phyloP scores from a whole-genome alignment of 257 asterid species.

The Fraxinus anomala region DNA sequence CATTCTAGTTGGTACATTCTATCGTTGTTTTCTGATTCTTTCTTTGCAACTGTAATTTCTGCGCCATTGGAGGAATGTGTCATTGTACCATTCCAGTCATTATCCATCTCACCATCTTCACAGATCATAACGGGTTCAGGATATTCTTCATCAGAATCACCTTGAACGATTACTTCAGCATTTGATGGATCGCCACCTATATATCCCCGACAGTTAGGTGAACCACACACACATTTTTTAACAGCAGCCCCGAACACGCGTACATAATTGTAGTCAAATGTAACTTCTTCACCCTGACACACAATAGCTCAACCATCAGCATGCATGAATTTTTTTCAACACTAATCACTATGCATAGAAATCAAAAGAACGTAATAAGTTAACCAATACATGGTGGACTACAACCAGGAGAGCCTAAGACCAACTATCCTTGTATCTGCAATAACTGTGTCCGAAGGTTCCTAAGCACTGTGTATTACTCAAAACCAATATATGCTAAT shows the following conservation, averaged over 20 bases:
- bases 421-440: neutral
- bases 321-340: neutral
- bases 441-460: neutral
- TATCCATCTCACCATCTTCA: slow-evolving; percentile 54
- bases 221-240: slow-evolving; percentile 83
- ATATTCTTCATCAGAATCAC: slow-evolving; percentile 74
- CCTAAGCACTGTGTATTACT: neutral
- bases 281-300: slow-evolving; percentile 91
- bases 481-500: neutral
- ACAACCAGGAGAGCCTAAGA: neutral
- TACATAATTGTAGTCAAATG: slow-evolving; percentile 91
- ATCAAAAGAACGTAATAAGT: neutral
- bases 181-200: slow-evolving; percentile 82
- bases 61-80: slow-evolving; percentile 36
- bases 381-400: neutral
- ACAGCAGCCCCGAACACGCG: slow-evolving; percentile 98
- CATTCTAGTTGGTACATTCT: slow-evolving; percentile 33
- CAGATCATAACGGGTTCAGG: slow-evolving; percentile 73
- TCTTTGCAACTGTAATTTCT: slow-evolving; percentile 37
- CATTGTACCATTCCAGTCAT: slow-evolving; percentile 44
- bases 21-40: slow-evolving; percentile 31
- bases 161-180: slow-evolving; percentile 71
- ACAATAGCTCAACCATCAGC: slow-evolving; percentile 10
- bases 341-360: neutral
- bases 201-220: slow-evolving; percentile 81